Conservation (phyloP, 331 rosid species). For the Quercus phellos region DNA sequence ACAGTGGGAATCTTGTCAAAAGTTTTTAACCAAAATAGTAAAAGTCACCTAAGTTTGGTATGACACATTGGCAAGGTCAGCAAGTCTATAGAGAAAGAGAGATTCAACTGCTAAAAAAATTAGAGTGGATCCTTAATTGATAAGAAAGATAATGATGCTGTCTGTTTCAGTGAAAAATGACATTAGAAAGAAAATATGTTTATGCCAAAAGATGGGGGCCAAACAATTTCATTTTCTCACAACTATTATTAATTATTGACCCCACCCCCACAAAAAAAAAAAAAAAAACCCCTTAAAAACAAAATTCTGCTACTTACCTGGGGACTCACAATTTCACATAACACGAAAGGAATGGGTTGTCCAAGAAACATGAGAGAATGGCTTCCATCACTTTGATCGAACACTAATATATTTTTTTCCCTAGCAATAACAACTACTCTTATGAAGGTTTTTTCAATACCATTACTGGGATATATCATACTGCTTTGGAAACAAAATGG, state of each 20-base stretch:
- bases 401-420: not conserved
- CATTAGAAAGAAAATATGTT: not conserved
- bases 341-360: not conserved
- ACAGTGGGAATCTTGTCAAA: not conserved
- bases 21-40: not conserved
- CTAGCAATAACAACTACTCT: not conserved
- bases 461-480: not conserved
- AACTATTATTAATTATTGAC: not conserved
- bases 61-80: not conserved
- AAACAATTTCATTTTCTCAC: not conserved
- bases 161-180: not conserved
- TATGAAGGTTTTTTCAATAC: not conserved
- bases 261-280: too few species aligned
- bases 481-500: not conserved
- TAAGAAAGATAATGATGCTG: constrained; percentile 15
- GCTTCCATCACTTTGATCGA: not conserved
- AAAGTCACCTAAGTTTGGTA: not conserved
- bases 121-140: constrained; percentile 14
- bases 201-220: not conserved
- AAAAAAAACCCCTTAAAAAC: not conserved
- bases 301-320: not conserved
- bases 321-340: not conserved
- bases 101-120: not conserved
- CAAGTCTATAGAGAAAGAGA: not conserved
- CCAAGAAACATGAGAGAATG: not conserved